A percentile compares a stretch with the other conserved stretches of the same genome.
Conservation (phyloP, 2,329 filamentous ascomycete genomes). For the Pyrenophora graminea region DNA sequence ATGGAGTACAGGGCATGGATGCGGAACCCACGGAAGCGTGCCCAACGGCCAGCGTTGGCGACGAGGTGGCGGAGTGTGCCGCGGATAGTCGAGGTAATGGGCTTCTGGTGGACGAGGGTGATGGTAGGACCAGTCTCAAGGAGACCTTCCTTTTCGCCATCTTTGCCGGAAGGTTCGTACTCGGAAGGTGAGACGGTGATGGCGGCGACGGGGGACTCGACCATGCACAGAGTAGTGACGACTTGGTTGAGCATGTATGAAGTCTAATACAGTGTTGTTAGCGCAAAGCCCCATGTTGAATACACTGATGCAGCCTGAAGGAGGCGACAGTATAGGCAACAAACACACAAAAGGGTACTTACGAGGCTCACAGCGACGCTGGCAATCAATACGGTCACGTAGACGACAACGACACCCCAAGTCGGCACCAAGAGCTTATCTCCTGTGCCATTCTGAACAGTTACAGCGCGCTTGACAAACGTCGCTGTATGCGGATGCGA, state of each 20-base stretch:
- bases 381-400: slow-evolving; percentile 46
- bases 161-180: slow-evolving; percentile 46
- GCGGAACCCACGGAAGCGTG: slow-evolving; percentile 70
- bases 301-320: not conserved
- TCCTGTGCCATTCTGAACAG: slow-evolving; percentile 8
- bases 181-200: slow-evolving; percentile 56
- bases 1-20: slow-evolving; percentile 50
- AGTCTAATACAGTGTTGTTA: slow-evolving; percentile 24
- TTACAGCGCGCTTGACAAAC: slow-evolving; percentile 36
- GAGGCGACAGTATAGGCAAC: not conserved
- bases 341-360: slow-evolving; percentile 19
- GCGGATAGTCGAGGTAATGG: slow-evolving; percentile 65
- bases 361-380: slow-evolving; percentile 50
- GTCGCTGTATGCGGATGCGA: slow-evolving; percentile 29
- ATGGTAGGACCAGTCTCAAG: slow-evolving; percentile 48
- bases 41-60: slow-evolving; percentile 64
- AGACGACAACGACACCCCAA: slow-evolving; percentile 36
- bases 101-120: slow-evolving; percentile 56
- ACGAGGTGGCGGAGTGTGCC: slow-evolving; percentile 64
- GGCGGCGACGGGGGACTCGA: slow-evolving; percentile 63
- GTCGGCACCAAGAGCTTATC: slow-evolving; percentile 33
- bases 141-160: slow-evolving; percentile 42
- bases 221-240: slow-evolving; percentile 64
- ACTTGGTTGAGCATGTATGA: slow-evolving; percentile 64
- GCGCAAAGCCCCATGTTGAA: not conserved